phyloP scores from a whole-genome alignment of 805 yeast genomes.

The Candida andamanensis region DNA sequence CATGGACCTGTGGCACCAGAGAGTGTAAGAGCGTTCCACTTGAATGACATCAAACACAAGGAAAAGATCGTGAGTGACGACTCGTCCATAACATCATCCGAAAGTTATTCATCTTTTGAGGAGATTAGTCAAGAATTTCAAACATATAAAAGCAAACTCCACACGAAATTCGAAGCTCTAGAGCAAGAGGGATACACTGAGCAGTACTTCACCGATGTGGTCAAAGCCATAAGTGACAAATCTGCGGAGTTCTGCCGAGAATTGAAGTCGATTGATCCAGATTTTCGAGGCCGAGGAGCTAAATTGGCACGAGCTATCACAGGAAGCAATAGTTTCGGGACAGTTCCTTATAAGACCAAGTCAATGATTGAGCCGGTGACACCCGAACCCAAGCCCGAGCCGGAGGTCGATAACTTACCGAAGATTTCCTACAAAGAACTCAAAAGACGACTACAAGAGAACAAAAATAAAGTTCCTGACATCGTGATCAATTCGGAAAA shows the following conservation, averaged over 20 bases:
- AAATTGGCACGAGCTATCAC: conserved; percentile 38
- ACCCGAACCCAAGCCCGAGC: conserved; percentile 3
- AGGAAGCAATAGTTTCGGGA: conserved; percentile 37
- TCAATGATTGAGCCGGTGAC: conserved; percentile 31
- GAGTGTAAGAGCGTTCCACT: background rate
- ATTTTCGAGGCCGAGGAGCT: conserved; percentile 37
- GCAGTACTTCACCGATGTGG: conserved; percentile 23
- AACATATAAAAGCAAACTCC: conserved; percentile 21
- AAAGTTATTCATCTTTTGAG: conserved; percentile 33
- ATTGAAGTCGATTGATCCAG: conserved; percentile 32
- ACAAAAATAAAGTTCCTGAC: too few relatives aligned
- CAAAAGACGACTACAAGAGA: conserved; percentile 14
- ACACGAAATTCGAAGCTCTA: conserved; percentile 12
- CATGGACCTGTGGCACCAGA: conserved; percentile 1
- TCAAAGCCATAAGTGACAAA: conserved; percentile 28
- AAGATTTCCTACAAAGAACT: conserved; percentile 29
- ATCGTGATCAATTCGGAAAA: too few relatives aligned
- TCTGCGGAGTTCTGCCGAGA: conserved; percentile 33
- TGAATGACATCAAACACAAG: background rate
- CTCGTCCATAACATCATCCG: conserved; percentile 20
- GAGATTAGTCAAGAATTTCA: conserved; percentile 33
- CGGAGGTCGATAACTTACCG: conserved; percentile 5
- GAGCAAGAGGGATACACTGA: conserved; percentile 16
- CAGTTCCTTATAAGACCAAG: conserved; percentile 38
- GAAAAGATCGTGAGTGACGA: conserved; percentile 1